A percentile compares a stretch with the other conserved stretches of the same genome.
These are phyloP conservation scores for Quercus rubra DNA, from an alignment of 306 rosid species.

Conservation along the genomic window DNA sequence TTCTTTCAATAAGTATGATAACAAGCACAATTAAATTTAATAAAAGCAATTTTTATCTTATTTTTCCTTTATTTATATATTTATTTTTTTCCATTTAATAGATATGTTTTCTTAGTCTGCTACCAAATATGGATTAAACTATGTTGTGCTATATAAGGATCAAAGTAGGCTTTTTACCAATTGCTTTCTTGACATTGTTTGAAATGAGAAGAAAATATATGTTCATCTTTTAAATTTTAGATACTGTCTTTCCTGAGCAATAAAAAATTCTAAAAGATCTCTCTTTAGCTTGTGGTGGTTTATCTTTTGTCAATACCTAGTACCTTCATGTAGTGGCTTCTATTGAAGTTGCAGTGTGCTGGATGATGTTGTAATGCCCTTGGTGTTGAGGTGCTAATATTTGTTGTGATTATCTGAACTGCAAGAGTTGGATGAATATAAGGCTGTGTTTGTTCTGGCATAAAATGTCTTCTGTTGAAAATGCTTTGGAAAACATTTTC, in stretches of 20 bases:
- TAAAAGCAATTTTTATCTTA: not conserved
- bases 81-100: too few species aligned
- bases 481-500: too few species aligned
- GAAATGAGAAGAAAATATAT: not conserved
- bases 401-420: too few species aligned
- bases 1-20: not conserved
- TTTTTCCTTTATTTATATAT: too few species aligned
- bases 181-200: not conserved
- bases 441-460: too few species aligned
- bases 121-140: not conserved
- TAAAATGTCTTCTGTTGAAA: too few species aligned
- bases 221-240: not conserved
- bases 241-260: not conserved
- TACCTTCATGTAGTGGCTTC: too few species aligned
- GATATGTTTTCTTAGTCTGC: not conserved
- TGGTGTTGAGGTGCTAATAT: too few species aligned
- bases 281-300: not conserved
- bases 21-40: not conserved
- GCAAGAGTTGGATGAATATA: too few species aligned
- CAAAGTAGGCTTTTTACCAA: not conserved
- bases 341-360: too few species aligned
- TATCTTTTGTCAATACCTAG: not conserved
- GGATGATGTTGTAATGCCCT: too few species aligned
- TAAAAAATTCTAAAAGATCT: too few species aligned
- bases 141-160: not conserved